Conservation (phyloP, 768 basidiomycete species). For the Suillus alpinus region DNA sequence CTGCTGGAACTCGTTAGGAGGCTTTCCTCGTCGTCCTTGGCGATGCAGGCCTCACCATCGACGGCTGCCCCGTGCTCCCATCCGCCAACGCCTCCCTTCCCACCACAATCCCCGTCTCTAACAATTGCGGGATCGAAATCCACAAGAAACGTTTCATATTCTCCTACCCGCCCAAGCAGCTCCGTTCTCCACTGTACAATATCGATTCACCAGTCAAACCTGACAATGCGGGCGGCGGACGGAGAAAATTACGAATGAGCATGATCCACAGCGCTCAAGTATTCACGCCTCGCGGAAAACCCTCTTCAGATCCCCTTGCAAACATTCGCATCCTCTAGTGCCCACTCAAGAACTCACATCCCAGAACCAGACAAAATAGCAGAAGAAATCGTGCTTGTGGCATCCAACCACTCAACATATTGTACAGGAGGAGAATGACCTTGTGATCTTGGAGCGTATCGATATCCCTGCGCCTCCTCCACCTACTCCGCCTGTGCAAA, state of each 20-base stretch:
- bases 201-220: constrained; percentile 45
- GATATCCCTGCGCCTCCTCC: constrained; percentile 28
- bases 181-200: constrained; percentile 50
- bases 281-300: constrained; percentile 53
- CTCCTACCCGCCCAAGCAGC: constrained; percentile 70
- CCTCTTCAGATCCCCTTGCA: constrained; percentile 55
- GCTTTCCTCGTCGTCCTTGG: constrained; percentile 69
- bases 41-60: no score
- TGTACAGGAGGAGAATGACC: constrained; percentile 70
- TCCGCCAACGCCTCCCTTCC: constrained; percentile 32
- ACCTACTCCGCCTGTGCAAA: no score
- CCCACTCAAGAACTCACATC: constrained; percentile 14
- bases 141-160: constrained; percentile 71
- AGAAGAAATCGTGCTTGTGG: constrained; percentile 58
- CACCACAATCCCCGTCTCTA: constrained; percentile 61
- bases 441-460: constrained; percentile 72
- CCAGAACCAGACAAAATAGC: constrained; percentile 38
- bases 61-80: constrained; percentile 63
- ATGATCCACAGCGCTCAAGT: constrained; percentile 77
- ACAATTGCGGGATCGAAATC: constrained; percentile 66
- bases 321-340: constrained; percentile 64
- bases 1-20: constrained; percentile 30
- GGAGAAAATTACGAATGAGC: constrained; percentile 59
- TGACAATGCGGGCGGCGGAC: background rate
- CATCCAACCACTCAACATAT: constrained; percentile 65